Conservation (phyloP, 1,284 basidiomycete species). For the Ustilago bromivora region DNA sequence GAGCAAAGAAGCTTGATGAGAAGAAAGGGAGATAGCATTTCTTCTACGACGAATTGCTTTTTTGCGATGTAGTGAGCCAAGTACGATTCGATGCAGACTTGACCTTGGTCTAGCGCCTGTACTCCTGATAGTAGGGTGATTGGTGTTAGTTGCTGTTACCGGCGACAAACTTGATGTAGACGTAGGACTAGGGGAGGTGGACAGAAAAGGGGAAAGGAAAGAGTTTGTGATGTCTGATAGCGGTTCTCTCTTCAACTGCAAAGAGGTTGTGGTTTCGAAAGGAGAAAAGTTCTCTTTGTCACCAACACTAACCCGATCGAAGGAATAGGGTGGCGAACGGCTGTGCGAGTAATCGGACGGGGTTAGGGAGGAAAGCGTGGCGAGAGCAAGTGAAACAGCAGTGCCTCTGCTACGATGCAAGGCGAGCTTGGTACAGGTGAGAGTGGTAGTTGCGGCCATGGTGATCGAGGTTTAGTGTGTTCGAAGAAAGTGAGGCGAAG, state of each 20-base stretch:
- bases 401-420: background rate
- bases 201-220: background rate
- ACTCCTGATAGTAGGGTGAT: background rate
- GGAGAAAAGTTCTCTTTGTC: constrained; percentile 1
- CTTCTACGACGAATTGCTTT: background rate
- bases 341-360: background rate
- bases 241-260: background rate
- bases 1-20: background rate
- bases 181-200: background rate
- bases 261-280: background rate
- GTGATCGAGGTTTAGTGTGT: background rate
- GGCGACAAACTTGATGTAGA: background rate
- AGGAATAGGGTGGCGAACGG: background rate
- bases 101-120: background rate
- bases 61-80: background rate
- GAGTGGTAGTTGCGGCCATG: background rate
- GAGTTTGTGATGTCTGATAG: constrained; percentile 10
- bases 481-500: too few relatives aligned
- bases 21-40: constrained; percentile 11
- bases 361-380: background rate
- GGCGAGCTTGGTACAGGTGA: background rate
- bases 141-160: background rate
- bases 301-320: background rate
- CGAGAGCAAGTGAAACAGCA: background rate
- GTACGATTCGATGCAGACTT: background rate